Percentiles rank a stretch among this genome's conserved stretches.
Evolutionary conservation across 2,329 filamentous ascomycete genomes (phyloP).

Genomic region (Aspergillus pseudoglaucus): DNA sequence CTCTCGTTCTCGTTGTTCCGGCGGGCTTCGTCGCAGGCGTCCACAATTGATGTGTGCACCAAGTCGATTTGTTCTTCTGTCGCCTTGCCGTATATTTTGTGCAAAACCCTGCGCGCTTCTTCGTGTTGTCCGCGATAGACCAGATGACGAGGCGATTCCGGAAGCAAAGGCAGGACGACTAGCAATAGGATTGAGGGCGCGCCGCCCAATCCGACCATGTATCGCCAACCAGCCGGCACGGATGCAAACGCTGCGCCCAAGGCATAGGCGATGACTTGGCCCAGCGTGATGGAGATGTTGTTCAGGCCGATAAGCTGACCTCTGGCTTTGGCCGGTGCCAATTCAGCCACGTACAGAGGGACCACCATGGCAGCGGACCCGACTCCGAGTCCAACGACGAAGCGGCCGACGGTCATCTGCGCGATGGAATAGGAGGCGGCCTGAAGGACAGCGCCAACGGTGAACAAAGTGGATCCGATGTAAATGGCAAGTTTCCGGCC

Average conservation of each 20-base stretch:
- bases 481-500: constrained; percentile 39
- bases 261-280: constrained; percentile 38
- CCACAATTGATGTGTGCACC: constrained; percentile 40
- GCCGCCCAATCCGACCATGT: constrained; percentile 45
- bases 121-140: constrained; percentile 13
- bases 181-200: constrained; percentile 42
- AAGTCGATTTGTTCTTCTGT: constrained; percentile 39
- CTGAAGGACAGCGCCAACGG: constrained; percentile 33
- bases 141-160: constrained; percentile 20
- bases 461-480: constrained; percentile 36
- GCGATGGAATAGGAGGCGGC: constrained; percentile 32
- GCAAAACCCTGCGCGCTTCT: constrained; percentile 27
- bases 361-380: constrained; percentile 45
- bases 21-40: constrained; percentile 37
- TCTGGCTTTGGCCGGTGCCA: constrained; percentile 45
- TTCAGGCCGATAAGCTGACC: constrained; percentile 36
- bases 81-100: constrained; percentile 20
- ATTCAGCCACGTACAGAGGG: constrained; percentile 44
- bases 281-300: constrained; percentile 42
- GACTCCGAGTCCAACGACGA: constrained; percentile 47
- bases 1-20: constrained; percentile 36
- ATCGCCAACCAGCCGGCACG: constrained; percentile 43
- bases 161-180: constrained; percentile 42
- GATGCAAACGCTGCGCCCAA: constrained; percentile 38
- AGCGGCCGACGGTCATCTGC: constrained; percentile 41